Evolutionary conservation across 2,329 filamentous ascomycete species (phyloP).

Genomic region (Venturia oleaginea): DNA sequence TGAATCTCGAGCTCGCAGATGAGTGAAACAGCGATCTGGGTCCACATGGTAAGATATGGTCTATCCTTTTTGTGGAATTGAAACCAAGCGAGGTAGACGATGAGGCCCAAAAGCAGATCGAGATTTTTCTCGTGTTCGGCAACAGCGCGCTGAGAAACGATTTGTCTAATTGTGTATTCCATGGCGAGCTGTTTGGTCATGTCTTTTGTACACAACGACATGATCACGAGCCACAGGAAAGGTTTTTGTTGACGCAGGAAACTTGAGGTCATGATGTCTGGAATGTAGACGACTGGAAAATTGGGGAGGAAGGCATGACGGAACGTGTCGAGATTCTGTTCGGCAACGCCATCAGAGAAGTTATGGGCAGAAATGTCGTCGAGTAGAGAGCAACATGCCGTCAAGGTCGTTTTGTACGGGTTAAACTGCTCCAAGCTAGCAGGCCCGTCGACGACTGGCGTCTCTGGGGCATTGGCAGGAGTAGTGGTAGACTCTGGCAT

Average conservation of each 20-base stretch:
- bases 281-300: constrained; percentile 39
- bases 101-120: constrained; percentile 44
- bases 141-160: constrained; percentile 39
- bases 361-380: constrained; percentile 19
- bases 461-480: too few relatives aligned
- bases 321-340: constrained; percentile 27
- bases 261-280: constrained; percentile 28
- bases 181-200: constrained; percentile 32
- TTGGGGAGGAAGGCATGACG: constrained; percentile 30
- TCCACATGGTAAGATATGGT: neutral
- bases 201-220: constrained; percentile 38
- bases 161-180: constrained; percentile 34
- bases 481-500: too few relatives aligned
- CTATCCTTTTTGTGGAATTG: neutral
- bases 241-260: constrained; percentile 35
- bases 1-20: constrained; percentile 6
- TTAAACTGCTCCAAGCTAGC: constrained; percentile 8
- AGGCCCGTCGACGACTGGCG: neutral
- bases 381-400: constrained; percentile 38
- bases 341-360: constrained; percentile 21
- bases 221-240: constrained; percentile 44
- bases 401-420: constrained; percentile 29
- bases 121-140: constrained; percentile 41
- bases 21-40: neutral
- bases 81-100: neutral